Percentiles rank a stretch among this genome's conserved stretches.
Evolutionary conservation across 306 rosid genomes (phyloP).

Genomic region (Prunus kanzakura): DNA sequence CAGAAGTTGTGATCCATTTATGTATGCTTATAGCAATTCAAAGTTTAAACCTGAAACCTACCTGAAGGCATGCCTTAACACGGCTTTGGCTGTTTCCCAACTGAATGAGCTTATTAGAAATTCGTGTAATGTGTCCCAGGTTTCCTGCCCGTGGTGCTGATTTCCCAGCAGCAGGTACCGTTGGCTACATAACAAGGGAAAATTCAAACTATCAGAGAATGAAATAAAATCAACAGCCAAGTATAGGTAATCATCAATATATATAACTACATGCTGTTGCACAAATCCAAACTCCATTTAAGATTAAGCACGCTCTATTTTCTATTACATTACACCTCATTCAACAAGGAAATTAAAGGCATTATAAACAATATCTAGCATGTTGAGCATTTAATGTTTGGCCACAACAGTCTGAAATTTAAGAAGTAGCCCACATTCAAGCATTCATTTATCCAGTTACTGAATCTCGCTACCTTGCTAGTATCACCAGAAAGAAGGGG

Average conservation of each 20-base stretch:
- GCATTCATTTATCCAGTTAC: constrained; percentile 24
- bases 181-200: constrained; percentile 63
- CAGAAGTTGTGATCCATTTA: neutral
- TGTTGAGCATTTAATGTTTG: neutral
- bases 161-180: constrained; percentile 61
- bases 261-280: constrained; percentile 9
- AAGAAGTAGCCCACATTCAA: constrained; percentile 7
- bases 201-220: constrained; percentile 11
- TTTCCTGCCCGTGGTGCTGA: constrained; percentile 75
- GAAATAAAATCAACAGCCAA: neutral
- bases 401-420: neutral
- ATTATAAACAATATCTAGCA: neutral
- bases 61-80: constrained; percentile 77
- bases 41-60: constrained; percentile 23
- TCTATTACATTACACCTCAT: neutral
- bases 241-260: constrained; percentile 9
- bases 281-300: constrained; percentile 1
- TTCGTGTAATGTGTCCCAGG: constrained; percentile 79
- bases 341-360: constrained; percentile 6
- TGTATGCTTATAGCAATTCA: neutral
- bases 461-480: constrained; percentile 51
- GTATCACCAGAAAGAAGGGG: constrained; percentile 54
- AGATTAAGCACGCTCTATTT: neutral
- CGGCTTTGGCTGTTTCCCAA: constrained; percentile 57
- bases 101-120: constrained; percentile 76